Base-by-base conservation (phyloP, 2,329 filamentous ascomycete genomes). In the Alternaria hordeiaustralica region DNA sequence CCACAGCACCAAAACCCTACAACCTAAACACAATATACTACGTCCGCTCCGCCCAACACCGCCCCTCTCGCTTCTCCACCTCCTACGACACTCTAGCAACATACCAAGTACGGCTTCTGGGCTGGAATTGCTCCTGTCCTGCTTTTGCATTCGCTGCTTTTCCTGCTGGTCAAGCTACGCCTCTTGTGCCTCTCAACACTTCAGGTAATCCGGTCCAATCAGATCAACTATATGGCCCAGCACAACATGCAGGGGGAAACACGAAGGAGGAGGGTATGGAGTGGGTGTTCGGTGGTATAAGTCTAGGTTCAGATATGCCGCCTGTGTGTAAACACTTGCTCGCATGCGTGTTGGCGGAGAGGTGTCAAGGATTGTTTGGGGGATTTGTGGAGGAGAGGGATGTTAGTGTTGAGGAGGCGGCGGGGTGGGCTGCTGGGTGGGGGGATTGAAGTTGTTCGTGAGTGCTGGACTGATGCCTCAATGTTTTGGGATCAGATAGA, bases 81-180 rank as follows among this genome's bases (percentile, higher is more conserved):
- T 76, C 71, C 47, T 73, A 77, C 59, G 65, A 76, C 59, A 60
- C 71, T 51, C 70, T 66, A 7, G 69, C 71, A 5, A 66, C 50
- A 55, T 96, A 97, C 80, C 84, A 92, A 71, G 92, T 98, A 15
- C 87, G 90, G 10, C 85, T 94, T 2, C 71, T 79, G 1, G 88
- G 90, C 2, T 98, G 96, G 96, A 94, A 91, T 78, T 99, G 96
- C 80, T 92, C 89, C 1, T 99, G 96, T 82, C 91, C 94, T 4
- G 90, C 89, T 1, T 98, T 98, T 79, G 86, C 90, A 0, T 90
- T 96, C 66, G 84, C 90, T 20, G 87, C 90, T 3, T 94, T 94
- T 70, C 78, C 82, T 3, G 78, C 80, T 2, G 20, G 62, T 5
- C 65, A 67, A 33, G 41, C 67, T 15, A 66, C 71, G 25, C 63